Evolutionary conservation across 2,329 filamentous ascomycete species (phyloP).

Genomic region (Claviceps paspali): DNA sequence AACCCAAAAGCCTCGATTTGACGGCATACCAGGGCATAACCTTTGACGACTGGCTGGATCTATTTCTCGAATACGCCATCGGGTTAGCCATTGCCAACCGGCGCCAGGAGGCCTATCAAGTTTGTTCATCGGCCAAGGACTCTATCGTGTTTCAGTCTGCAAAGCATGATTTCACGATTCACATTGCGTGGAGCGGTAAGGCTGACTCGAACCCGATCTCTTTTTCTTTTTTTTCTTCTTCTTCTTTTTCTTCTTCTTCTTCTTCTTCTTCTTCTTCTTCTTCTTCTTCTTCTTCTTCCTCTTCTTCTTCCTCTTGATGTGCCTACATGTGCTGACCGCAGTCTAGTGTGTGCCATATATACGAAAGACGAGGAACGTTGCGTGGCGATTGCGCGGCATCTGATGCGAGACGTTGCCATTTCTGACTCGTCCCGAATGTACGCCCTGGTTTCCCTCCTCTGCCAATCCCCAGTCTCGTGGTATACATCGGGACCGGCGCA

Average conservation of each 20-base stretch:
- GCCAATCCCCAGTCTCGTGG: conserved; percentile 55
- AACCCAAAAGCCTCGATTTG: conserved; percentile 1
- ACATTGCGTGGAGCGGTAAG: conserved; percentile 62
- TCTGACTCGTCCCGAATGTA: conserved; percentile 78
- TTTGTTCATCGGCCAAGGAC: conserved; percentile 62
- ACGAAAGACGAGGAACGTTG: conserved; percentile 67
- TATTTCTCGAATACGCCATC: conserved; percentile 80
- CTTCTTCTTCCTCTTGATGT: background rate
- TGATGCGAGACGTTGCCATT: conserved; percentile 70
- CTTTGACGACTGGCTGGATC: conserved; percentile 74
- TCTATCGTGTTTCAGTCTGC: conserved; percentile 71
- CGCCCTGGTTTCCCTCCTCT: conserved; percentile 59
- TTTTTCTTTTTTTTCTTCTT: too few relatives aligned
- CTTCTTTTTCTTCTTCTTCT: too few relatives aligned
- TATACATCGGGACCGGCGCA: conserved; percentile 72
- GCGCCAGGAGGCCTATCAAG: conserved; percentile 58
- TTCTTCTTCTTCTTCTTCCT: too few relatives aligned
- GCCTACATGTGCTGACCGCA: background rate
- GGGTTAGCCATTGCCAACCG: conserved; percentile 54
- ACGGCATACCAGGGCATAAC: conserved; percentile 55
- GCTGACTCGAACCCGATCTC: conserved; percentile 10
- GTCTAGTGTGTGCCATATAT: conserved; percentile 63
- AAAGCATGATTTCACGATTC: conserved; percentile 53
- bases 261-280: too few relatives aligned
- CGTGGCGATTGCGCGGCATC: conserved; percentile 58